These are phyloP conservation scores for Bipolaris zeicola DNA, from an alignment of 2,329 filamentous ascomycete species.

Conservation along the genomic window DNA sequence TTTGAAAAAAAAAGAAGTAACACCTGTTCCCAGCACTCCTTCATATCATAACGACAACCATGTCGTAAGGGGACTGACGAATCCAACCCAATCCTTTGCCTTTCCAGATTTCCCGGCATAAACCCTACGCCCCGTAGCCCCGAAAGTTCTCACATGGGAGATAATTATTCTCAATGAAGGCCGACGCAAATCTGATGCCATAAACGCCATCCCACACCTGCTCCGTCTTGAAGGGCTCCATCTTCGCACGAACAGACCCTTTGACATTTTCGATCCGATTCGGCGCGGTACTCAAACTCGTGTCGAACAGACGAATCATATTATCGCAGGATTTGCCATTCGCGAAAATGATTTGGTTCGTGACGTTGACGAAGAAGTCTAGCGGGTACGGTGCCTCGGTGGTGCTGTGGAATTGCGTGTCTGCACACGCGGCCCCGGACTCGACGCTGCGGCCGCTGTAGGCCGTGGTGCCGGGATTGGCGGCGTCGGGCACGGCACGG, in stretches of 20 bases:
- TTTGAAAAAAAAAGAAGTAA: not conserved
- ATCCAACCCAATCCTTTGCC: not conserved
- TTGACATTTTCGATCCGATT: constrained; percentile 43
- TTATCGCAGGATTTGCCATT: constrained; percentile 52
- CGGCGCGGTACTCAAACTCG: constrained; percentile 46
- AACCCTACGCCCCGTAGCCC: constrained; percentile 26
- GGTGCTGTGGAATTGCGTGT: constrained; percentile 21
- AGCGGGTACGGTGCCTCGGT: constrained; percentile 46
- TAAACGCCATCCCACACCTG: constrained; percentile 38
- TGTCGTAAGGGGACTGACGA: not conserved
- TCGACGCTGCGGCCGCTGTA: constrained; percentile 26
- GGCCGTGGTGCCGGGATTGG: constrained; percentile 27
- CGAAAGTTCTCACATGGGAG: constrained; percentile 40
- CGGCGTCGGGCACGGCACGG: constrained; percentile 28
- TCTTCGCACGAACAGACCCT: constrained; percentile 39
- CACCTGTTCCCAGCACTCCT: too few relatives aligned
- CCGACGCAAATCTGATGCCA: constrained; percentile 46
- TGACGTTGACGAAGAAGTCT: constrained; percentile 56
- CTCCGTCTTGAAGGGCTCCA: constrained; percentile 39
- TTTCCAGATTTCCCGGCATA: not conserved
- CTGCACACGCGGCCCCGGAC: constrained; percentile 25
- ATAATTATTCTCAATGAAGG: constrained; percentile 51
- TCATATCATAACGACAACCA: not conserved
- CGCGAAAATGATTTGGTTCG: constrained; percentile 60
- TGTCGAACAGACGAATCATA: constrained; percentile 55